phyloP scores from a whole-genome alignment of 2,329 filamentous ascomycete species.

The Cladosporium cucumerinum region DNA sequence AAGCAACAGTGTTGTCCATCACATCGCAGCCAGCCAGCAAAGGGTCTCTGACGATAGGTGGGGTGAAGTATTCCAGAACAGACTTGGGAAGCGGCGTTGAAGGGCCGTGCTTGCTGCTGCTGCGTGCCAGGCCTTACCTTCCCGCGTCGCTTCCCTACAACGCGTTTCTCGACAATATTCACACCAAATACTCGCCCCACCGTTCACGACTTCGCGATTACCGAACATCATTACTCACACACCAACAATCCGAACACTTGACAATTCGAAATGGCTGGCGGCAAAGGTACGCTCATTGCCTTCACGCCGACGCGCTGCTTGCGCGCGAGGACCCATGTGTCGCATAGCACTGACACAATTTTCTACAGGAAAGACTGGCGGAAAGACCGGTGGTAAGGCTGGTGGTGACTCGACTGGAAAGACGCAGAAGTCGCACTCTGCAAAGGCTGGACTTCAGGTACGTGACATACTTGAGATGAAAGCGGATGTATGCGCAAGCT shows the following conservation, averaged over 20 bases:
- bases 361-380: constrained; percentile 59
- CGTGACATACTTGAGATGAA: constrained; percentile 40
- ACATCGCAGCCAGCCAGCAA: not conserved
- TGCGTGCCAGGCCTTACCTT: not conserved
- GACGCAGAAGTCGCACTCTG: constrained; percentile 88
- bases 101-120: not conserved
- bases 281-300: constrained; percentile 76
- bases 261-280: constrained; percentile 63
- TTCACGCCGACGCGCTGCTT: constrained; percentile 38
- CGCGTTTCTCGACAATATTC: not conserved
- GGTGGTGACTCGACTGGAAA: constrained; percentile 69
- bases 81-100: not conserved
- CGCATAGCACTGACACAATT: constrained; percentile 29
- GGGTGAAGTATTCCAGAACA: not conserved
- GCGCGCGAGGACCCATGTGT: constrained; percentile 22
- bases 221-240: not conserved
- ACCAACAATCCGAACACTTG: constrained; percentile 12
- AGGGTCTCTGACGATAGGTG: not conserved
- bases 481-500: not conserved
- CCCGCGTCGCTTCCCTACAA: constrained; percentile 1
- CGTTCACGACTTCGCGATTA: not conserved
- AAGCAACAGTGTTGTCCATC: not conserved
- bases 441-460: constrained; percentile 93
- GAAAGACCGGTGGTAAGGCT: constrained; percentile 84
- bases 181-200: not conserved